Evolutionary conservation across 2,329 filamentous ascomycete species (phyloP).

Genomic region (Xylaria sp.): DNA sequence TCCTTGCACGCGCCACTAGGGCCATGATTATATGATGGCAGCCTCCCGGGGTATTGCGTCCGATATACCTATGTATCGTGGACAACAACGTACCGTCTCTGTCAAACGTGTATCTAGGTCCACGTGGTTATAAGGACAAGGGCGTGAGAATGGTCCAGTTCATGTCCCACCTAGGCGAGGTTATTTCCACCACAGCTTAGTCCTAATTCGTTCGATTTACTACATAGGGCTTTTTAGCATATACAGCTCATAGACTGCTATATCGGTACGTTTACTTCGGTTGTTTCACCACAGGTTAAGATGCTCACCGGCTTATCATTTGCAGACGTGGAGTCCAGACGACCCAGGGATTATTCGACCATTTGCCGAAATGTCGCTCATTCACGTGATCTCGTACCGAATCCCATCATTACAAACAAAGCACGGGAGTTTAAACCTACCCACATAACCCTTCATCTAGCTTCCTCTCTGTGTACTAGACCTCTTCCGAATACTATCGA

Average conservation of each 20-base stretch:
- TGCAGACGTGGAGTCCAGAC: neutral
- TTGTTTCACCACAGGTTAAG: neutral
- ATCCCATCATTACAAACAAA: no score
- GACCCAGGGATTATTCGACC: neutral
- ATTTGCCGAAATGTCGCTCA: conserved; percentile 1
- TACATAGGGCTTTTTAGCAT: conserved; percentile 4
- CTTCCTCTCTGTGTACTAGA: neutral
- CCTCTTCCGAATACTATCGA: neutral
- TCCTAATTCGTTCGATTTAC: neutral
- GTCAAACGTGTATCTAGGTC: conserved; percentile 15
- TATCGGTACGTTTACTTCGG: conserved; percentile 6
- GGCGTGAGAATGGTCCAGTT: conserved; percentile 14
- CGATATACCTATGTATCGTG: conserved; percentile 5
- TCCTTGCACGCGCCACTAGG: conserved; percentile 8
- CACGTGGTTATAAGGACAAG: conserved; percentile 15
- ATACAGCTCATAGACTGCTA: neutral
- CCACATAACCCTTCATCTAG: neutral
- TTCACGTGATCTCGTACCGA: conserved; percentile 5
- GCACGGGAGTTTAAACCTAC: no score
- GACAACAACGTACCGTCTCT: conserved; percentile 1
- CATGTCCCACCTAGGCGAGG: conserved; percentile 11
- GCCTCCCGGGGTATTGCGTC: neutral
- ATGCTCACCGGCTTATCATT: neutral
- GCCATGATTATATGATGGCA: conserved; percentile 1
- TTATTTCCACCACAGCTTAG: neutral